Evolutionary conservation across 495 filamentous ascomycete genomes (phyloP), one percentile per base, ranked within the genome.

Genomic region (Hypomontagnella submonticulosa): DNA sequence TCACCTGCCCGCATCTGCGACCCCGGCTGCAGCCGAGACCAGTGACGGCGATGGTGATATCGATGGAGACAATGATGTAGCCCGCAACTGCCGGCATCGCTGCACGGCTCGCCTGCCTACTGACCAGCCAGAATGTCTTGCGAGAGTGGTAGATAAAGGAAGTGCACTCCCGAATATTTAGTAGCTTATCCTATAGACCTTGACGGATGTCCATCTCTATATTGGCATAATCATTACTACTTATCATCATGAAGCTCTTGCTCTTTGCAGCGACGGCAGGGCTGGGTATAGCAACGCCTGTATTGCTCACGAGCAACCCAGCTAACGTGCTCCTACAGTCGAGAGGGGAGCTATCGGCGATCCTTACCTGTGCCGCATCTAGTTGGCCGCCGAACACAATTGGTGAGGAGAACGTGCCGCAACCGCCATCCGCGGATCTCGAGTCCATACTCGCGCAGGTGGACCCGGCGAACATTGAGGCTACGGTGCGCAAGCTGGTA

Each of bases 401-500:
- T 8, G 74, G 82, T 37, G 59, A 46, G 37, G 52, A 72, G 13
- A 73, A 83, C 48, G 56, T 71, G 10, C 80, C 81, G 5, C 83
- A 84, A 67, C 63, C 57, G 10, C 80, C 83, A 9, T 79, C 81
- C 49, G 61, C 60, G 1, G 81, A 83, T 43, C 69, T 84, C 1
- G 61, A 60, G 20, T 68, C 72, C 3, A 76, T 83, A 61, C 71
- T 86, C 1, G 60, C 71, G 1, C 69, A 76, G 18, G 67, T 86
- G 10, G 72, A 79, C 66, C 65, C 79, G 8, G 66, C 59, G 2
- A 70, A 73, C 9, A 81, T 86, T 61, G 55, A 82, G 54, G 70
- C 73, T 16, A 81, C 73, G 47, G 76, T 86, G 49, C 64, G 66
- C 51, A 84, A 77, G 34, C 74, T 86, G 1, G 81, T 78, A 7